Evolutionary conservation across 2,329 filamentous ascomycete species (phyloP), one percentile per base, ranked within the genome.

Genomic region (Alternaria arbusti): DNA sequence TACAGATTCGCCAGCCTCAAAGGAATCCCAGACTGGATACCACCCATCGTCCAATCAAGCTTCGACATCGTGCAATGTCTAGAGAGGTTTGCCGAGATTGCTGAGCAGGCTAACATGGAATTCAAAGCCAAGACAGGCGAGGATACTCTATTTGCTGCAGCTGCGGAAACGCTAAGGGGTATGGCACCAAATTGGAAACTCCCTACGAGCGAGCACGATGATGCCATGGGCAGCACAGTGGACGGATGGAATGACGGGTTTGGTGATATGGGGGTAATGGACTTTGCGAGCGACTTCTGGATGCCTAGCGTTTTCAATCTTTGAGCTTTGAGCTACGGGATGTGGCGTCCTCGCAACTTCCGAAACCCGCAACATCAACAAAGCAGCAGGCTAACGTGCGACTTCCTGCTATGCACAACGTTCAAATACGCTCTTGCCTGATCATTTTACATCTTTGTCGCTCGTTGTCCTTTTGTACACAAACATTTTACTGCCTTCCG

Each of bases 271-370:
- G 43, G 58, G 15, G 58, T 54, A 12, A 9, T 67, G 43, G 70
- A 73, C 10, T 69, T 71, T 7, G 50, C 65, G 9, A 63, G 68
- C 8, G 65, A 71, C 13, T 69, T 71, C n/a, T 71, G 66, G 69
- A 12, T 70, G 25, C 54, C 58, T 15, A 58, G 23, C 13, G 30
- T 47, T 9, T 66, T 67, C 49, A 60, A 66, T 44, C 52, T 65
- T 6, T 69, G 12, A 47, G 44, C 1, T 13, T 17, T 13, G 20
- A 20, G 20, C 20, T 20, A 20, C 20, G 20, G 20, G 20, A 20
- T 20, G 20, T 20, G 20, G 20, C 20, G 20, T 20, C 20, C 20
- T 20, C 3, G 20, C 20, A 20, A 20, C 20, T 20, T 20, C 20
- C 56, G 46, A 58, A 58, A 28, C 46, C 56, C 56, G 56, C 13